Evolutionary conservation across 495 filamentous ascomycete genomes (phyloP).

Genomic region (Elasticomyces elasticus): DNA sequence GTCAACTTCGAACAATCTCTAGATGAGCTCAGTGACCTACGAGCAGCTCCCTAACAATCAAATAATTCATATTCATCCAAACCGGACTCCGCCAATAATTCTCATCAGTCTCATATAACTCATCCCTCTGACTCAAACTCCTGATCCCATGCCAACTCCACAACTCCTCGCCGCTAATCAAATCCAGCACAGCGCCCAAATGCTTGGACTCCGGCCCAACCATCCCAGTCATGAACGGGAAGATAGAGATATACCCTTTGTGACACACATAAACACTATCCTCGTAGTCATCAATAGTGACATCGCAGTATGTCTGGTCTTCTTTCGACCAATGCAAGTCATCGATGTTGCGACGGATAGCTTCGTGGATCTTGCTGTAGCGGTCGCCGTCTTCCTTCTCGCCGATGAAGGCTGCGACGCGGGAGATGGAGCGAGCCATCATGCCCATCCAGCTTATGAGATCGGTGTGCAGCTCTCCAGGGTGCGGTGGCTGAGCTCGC

Average conservation of each 20-base stretch:
- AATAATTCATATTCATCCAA: conserved; percentile 97
- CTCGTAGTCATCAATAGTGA: conserved; percentile 90
- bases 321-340: conserved; percentile 85
- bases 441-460: conserved; percentile 93
- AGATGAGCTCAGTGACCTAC: conserved; percentile 46
- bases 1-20: conserved; percentile 15
- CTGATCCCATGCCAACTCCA: conserved; percentile 80
- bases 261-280: conserved; percentile 86
- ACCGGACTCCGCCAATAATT: conserved; percentile 96
- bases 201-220: conserved; percentile 60
- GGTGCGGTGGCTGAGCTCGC: conserved; percentile 88
- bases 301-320: conserved; percentile 80
- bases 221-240: conserved; percentile 82
- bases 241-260: conserved; percentile 90
- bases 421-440: conserved; percentile 72
- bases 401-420: conserved; percentile 62
- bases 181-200: conserved; percentile 61
- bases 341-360: conserved; percentile 78
- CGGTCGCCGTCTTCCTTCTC: conserved; percentile 64
- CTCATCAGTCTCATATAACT: conserved; percentile 78
- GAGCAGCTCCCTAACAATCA: conserved; percentile 70
- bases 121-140: conserved; percentile 74
- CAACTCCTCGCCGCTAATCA: conserved; percentile 72
- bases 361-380: conserved; percentile 61
- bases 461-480: conserved; percentile 92